phyloP scores from a whole-genome alignment of 1,284 basidiomycete species.

The Irpex lacteus region DNA sequence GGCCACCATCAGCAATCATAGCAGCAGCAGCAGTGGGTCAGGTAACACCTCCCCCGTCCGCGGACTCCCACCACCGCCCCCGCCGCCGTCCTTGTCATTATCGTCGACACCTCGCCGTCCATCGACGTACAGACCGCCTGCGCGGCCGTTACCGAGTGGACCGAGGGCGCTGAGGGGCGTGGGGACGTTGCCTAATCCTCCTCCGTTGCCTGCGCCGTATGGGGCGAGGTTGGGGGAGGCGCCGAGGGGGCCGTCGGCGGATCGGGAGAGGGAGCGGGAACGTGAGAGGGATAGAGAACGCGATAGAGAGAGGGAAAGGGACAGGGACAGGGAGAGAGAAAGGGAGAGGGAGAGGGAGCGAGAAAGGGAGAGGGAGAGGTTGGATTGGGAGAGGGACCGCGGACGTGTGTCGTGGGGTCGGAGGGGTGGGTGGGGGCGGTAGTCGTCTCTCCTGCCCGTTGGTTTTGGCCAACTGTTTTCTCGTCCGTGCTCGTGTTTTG shows the following conservation, averaged over 20 bases:
- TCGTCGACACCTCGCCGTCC: constrained; percentile 24
- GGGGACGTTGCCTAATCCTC: constrained; percentile 22
- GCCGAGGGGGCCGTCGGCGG: constrained; percentile 44
- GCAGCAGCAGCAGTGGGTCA: not conserved
- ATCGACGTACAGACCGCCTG: constrained; percentile 23
- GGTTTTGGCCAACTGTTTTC: not conserved
- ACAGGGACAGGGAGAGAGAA: constrained; percentile 28
- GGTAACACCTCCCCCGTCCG: constrained; percentile 25
- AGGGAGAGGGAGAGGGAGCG: constrained; percentile 22
- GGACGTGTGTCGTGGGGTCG: constrained; percentile 17
- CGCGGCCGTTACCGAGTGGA: constrained; percentile 45
- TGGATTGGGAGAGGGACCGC: constrained; percentile 13
- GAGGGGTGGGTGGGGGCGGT: constrained; percentile 1
- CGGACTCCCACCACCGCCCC: constrained; percentile 23
- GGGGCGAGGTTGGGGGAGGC: constrained; percentile 12
- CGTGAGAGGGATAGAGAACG: too few relatives aligned
- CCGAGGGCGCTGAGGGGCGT: constrained; percentile 51
- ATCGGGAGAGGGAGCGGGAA: constrained; percentile 31
- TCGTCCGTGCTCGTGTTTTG: not conserved
- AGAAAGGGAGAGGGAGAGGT: constrained; percentile 17
- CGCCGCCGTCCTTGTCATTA: not conserved
- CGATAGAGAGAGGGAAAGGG: too few relatives aligned
- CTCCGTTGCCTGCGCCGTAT: constrained; percentile 22
- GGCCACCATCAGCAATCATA: too few relatives aligned
- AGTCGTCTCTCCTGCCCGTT: not conserved